Base-by-base conservation (phyloP, 148 eudicot species). In the Polygonum maritimum region DNA sequence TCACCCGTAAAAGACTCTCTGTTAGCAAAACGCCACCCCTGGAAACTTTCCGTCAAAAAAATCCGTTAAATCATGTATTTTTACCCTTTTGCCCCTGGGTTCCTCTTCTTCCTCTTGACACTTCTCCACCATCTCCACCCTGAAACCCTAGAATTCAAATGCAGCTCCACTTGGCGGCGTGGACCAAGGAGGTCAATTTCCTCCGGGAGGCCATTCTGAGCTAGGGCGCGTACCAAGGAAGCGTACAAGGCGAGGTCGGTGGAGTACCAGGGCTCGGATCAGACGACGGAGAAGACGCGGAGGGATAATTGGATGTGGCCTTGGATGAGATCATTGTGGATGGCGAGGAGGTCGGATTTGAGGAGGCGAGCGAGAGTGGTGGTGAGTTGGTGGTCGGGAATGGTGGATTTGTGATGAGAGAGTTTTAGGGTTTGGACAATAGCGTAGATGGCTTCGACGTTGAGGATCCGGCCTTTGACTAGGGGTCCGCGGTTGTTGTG, bases 361-460 rank as follows among this genome's bases (percentile, higher is more conserved):
- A 92, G 73, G 22, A 94, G 86, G 12, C 98, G 96, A 9, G 86
- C 48, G 73, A 94, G 84, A 58, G 81, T 78, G 5, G 57, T 81
- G 55, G 77, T 47, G 47, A 76, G 57, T 19, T 75, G 49, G 60
- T 75, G 69, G 40, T 65, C 73, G 83, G 77, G 39, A 78, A 81
- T 77, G 44, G 75, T 33, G 45, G 82, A 8, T 16, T 73, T 77
- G 78, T 57, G 75, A 41, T 83, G 84, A 45, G 92, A 84, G n/a
- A 97, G 89, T 76, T 94, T 94, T 31, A 92, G 91, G 79, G 96
- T 58, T 80, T 94, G 98, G 78, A 94, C 88, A 26, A 26, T 1
- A 74, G 96, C 96, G 47, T 84, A 88, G 88, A 92, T 92, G 74
- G 98, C 92, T 87, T 92, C 97, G 7, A 82, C 80, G 88, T 88